phyloP scores from a whole-genome alignment of 352 stramenopile species.

The Phytophthora multivora region DNA sequence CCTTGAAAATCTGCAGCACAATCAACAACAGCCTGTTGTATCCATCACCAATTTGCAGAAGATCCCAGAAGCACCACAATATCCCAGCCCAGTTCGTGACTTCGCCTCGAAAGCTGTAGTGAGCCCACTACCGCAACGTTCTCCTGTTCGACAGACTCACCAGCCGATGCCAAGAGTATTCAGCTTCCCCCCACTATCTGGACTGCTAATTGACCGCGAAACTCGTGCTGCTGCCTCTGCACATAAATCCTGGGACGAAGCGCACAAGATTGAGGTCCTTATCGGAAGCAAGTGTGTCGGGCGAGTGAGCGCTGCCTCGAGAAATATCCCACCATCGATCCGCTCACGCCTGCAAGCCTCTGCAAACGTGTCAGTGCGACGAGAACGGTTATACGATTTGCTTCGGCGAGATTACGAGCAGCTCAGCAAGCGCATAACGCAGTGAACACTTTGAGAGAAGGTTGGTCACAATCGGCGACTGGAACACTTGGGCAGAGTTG shows the following conservation, averaged over 20 bases:
- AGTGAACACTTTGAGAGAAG: slow-evolving; percentile 33
- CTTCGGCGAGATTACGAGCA: slow-evolving; percentile 53
- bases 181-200: slow-evolving; percentile 32
- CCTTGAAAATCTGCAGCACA: slow-evolving; percentile 5
- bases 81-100: slow-evolving; percentile 2
- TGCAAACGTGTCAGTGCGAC: slow-evolving; percentile 43
- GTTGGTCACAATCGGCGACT: slow-evolving; percentile 34
- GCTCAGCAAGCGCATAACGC: slow-evolving; percentile 29
- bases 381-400: slow-evolving; percentile 59
- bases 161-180: slow-evolving; percentile 16
- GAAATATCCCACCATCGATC: slow-evolving; percentile 59
- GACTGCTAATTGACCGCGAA: slow-evolving; percentile 60
- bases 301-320: slow-evolving; percentile 48
- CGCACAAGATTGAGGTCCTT: slow-evolving; percentile 76
- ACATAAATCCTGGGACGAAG: slow-evolving; percentile 44
- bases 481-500: slow-evolving; percentile 31
- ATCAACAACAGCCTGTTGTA: slow-evolving; percentile 2
- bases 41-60: background rate
- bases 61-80: background rate
- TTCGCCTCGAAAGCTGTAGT: background rate
- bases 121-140: slow-evolving; percentile 10
- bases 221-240: slow-evolving; percentile 36
- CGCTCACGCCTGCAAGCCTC: slow-evolving; percentile 54
- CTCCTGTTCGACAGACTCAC: slow-evolving; percentile 5
- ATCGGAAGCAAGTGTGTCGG: slow-evolving; percentile 60